Evolutionary conservation across 352 stramenopile species (phyloP), one percentile per base, ranked within the genome.

Genomic region (Hyaloperonospora brassicae): DNA sequence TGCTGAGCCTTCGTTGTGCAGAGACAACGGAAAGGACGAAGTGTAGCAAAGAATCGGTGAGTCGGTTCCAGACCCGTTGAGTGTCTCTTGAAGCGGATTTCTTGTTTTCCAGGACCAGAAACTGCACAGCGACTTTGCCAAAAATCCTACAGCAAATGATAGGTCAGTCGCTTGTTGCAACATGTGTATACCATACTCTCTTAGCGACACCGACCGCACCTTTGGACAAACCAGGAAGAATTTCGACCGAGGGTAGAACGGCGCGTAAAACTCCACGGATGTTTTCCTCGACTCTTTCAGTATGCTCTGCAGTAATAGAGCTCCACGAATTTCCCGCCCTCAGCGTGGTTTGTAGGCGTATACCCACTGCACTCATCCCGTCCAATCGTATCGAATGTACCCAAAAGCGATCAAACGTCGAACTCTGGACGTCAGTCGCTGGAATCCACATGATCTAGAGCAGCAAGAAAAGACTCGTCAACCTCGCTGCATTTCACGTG

Each of bases 41-140:
- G 66, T 64, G 34, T 65, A 75, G 52, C 68, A 81, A 5, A 72
- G 27, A 0, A 9, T 55, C 23, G 25, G 22, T 3, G 52, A 49
- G 30, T 22, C 17, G 7, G 30, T 24, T 43, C 22, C 17, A 62
- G 23, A 39, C 6, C 40, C 30, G 9, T 48, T 21, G 44, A 59
- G 17, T 31, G 36, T 27, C 17, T 61, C 47, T n/a, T 55, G 17
- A 35, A 70, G 47, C 31, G 53, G 64, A 5, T 64, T 51, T 13
- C 25, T 50, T 1, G 41, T 59, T 2, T 40, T 57, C 72, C 72
- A 83, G 0, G 47, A 30, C 5, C 24, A 34, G 34, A 58, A 68
- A 38, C 59, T 31, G 25, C 73, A 83, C 14, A 77, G 38, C n/a
- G 68, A 73, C 36, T 61, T 69, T 36, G 68, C 60, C 55, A 83